Evolutionary conservation across 2,329 filamentous ascomycete species (phyloP), one percentile per base, ranked within the genome.

Genomic region (Arthrobotrys sphaeroides): DNA sequence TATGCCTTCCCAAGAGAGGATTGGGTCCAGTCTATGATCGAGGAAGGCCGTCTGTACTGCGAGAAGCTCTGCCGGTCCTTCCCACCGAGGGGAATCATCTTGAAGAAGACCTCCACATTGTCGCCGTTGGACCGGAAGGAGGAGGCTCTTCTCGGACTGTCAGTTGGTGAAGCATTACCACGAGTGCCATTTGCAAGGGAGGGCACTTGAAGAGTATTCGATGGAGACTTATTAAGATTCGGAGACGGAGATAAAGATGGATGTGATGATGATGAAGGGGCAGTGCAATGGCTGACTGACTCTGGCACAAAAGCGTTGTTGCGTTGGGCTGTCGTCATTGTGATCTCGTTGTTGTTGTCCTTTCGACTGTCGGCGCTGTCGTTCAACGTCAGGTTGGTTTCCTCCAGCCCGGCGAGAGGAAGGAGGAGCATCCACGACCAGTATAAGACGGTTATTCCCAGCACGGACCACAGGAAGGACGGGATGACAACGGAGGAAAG

Each of bases 251-350:
- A n/a, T n/a, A n/a, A n/a, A n/a, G n/a, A n/a, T n/a, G n/a, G n/a
- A 20, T 20, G 16, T 61, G 9, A 33, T 53, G 36, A 31, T 45
- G 68, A 49, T 12, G 20, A 33, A 16, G 62, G 62, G 45, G 31
- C 26, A 49, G 70, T 62, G 64, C 70, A 74, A 24, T 74, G 70
- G 70, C 45, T 64, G 55, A 74, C 70, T 40, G 62, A 62, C 53
- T 74, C 45, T 18, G 70, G 70, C 9, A 74, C 64, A 42, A 74
- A 74, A 22, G 70, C 36, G 70, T 74, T 74, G 70, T 57, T 74
- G 70, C 64, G 70, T 74, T 74, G 70, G 18, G 45, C 43, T 74
- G 70, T 74, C 70, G 70, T 74, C 70, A 74, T 74, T 26, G 53
- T 66, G 61, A 9, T 24, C 51, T 43, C 40, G 38, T 33, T 33